Base-by-base conservation (phyloP, 148 eudicot genomes). In the Fallopia convolvulus region DNA sequence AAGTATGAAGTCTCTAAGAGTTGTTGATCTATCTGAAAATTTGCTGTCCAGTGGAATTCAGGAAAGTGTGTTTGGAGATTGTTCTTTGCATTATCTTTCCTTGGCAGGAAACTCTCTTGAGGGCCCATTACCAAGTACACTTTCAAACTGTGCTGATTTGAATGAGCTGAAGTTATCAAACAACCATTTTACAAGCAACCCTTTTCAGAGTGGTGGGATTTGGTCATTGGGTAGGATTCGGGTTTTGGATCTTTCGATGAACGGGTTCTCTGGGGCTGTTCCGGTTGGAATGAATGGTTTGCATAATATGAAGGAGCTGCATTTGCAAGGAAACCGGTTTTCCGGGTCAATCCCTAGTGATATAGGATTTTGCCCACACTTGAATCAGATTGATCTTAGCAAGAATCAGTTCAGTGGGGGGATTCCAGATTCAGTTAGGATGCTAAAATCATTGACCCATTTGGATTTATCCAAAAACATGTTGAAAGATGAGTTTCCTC, bases 311-410 rank as follows among this genome's bases (percentile, higher is more conserved):
- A 91, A 95, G 76, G 86, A 88, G 79, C 76, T 93, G 5, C 55
- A 83, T 78, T 74, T 95, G 26, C 87, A 83, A 74, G 87, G 87
- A 42, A 96, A 96, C 61, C 97, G 78, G 15, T 96, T 96, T 47
- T 87, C 97, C 0, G 99, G 93, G 33, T 56, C 75, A 4, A 33
- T 96, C 1, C 97, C 97, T 72, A 46, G n/a, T n/a, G 99, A 93
- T 84, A 81, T 91, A 53, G 94, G 98, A 5, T 50, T 93, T 8
- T 93, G 99, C 75, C 93, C 93, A 2, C 97, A 93, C 74, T 83
- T 96, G 80, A 77, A 33, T 18, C 80, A 55, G 47, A 4, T 91
- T 30, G 90, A 91, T 84, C 83, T 91, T 1, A 85, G 93, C 58
- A 74, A 78, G 44, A 96, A 93, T 82, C 56, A 58, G 14, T 87